Conservation (phyloP, 1,284 basidiomycete genomes). For the Fomitopsis pinicola region DNA sequence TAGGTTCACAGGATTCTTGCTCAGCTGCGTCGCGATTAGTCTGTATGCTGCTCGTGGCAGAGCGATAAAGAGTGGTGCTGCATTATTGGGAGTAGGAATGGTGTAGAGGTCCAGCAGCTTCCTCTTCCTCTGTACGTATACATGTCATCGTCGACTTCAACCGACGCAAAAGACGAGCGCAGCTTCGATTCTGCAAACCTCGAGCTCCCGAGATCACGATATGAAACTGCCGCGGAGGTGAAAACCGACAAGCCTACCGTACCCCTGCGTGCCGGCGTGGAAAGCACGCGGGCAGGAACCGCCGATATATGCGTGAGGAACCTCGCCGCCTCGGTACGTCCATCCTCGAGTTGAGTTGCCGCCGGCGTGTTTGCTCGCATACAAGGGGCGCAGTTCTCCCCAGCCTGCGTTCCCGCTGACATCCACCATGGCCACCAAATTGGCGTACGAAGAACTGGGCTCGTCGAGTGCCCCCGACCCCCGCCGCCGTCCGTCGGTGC, state of each 20-base stretch:
- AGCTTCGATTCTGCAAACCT: too few relatives aligned
- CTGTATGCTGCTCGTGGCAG: constrained; percentile 64
- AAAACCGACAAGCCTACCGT: not conserved
- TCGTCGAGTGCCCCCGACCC: not conserved
- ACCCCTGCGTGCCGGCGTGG: not conserved
- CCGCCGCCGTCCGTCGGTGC: not conserved
- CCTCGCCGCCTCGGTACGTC: constrained; percentile 5
- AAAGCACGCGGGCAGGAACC: not conserved
- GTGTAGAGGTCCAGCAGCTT: constrained; percentile 11
- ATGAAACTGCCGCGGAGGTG: not conserved
- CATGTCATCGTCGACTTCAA: not conserved
- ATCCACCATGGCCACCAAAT: constrained; percentile 7
- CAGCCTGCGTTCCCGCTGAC: not conserved
- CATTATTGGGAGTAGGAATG: constrained; percentile 55
- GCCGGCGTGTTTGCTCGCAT: constrained; percentile 4
- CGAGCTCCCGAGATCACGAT: not conserved
- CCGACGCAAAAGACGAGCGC: too few relatives aligned
- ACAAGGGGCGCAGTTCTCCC: not conserved
- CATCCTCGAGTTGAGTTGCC: not conserved
- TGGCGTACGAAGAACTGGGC: not conserved
- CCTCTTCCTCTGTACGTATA: not conserved
- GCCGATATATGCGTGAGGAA: not conserved
- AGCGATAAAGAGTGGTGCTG: constrained; percentile 57
- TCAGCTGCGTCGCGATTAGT: constrained; percentile 77
- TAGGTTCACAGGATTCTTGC: constrained; percentile 74